Evolutionary conservation across 176 grass and related monocot species (phyloP).

Genomic region (Pontederia crassipes): DNA sequence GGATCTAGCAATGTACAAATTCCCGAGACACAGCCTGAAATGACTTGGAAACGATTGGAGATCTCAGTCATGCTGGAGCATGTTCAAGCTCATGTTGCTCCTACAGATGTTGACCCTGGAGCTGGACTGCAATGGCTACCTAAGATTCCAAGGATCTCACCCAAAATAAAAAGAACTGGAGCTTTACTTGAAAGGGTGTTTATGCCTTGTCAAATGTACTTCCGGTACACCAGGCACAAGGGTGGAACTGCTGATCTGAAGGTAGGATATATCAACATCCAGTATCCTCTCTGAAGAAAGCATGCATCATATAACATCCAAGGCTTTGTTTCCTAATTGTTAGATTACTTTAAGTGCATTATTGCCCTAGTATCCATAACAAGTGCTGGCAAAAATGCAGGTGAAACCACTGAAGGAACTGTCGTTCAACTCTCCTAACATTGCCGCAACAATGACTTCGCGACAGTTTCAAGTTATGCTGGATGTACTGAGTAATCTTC

Average conservation of each 20-base stretch:
- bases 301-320: not conserved
- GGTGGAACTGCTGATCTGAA: conserved; percentile 90
- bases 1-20: conserved; percentile 60
- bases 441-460: conserved; percentile 96
- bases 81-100: conserved; percentile 99
- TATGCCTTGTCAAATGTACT: conserved; percentile 98
- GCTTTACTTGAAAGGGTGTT: conserved; percentile 97
- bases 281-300: not conserved
- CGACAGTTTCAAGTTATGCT: conserved; percentile 99
- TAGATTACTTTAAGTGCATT: not conserved
- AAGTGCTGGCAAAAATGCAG: conserved; percentile 28
- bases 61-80: conserved; percentile 83
- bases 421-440: conserved; percentile 87
- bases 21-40: conserved; percentile 75
- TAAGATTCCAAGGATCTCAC: conserved; percentile 62
- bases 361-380: not conserved
- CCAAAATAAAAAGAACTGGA: conserved; percentile 81
- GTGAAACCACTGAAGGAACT: conserved; percentile 95
- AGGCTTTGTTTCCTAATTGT: too few relatives aligned
- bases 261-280: conserved; percentile 32
- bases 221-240: conserved; percentile 90
- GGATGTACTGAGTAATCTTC: conserved; percentile 92
- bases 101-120: conserved; percentile 95
- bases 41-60: conserved; percentile 82
- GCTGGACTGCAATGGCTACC: conserved; percentile 98